Base-by-base conservation (phyloP, 2,329 filamentous ascomycete species). In the Penicillium rolfsii region DNA sequence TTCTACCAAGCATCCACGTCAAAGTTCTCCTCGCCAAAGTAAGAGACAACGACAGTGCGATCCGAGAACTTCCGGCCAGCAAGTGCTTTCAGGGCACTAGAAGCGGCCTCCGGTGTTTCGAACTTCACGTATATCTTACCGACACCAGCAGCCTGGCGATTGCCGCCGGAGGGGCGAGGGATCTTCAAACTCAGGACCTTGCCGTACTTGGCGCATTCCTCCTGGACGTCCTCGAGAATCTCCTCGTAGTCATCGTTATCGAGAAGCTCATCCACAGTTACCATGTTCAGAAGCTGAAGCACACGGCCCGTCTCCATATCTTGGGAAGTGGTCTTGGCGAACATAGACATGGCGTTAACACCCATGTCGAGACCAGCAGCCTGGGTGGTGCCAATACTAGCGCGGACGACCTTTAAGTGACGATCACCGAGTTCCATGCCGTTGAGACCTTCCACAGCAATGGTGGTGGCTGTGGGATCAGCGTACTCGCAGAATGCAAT, bases 61-160 rank as follows among this genome's bases (percentile, higher is more conserved):
- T 98, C 92, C 0, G 93, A 91, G 75, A 99, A 99, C 76, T 98
- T 97, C 66, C 96, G 86, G 50, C 95, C 95, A 33, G 96, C 95
- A 69, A 99, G 82, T n/a, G 92, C 89, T 71, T 89, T 88, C 59
- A 99, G 82, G 7, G 95, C 96, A 72, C 91, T 93, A 64, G 90
- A 89, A 22, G 94, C 91, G 8, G 89, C 87, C 54, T 93, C 91
- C 2, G 85, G 81, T 3, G 83, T 86, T 66, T 95, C 91, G 73
- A 92, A 99, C 76, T 97, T 98, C 81, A 99, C 89, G 75, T 89
- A 99, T 68, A 99, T 98, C 84, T 98, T 99, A 74, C 95, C 95
- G 24, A 99, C 93, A 50, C 95, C 95, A 33, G 91, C 86, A 24
- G 89, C 91, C 74, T 95, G 90, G 70, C 93, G 87, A 76, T 88